phyloP scores from a whole-genome alignment of 345 rosid species.

The Melaleuca alternifolia region DNA sequence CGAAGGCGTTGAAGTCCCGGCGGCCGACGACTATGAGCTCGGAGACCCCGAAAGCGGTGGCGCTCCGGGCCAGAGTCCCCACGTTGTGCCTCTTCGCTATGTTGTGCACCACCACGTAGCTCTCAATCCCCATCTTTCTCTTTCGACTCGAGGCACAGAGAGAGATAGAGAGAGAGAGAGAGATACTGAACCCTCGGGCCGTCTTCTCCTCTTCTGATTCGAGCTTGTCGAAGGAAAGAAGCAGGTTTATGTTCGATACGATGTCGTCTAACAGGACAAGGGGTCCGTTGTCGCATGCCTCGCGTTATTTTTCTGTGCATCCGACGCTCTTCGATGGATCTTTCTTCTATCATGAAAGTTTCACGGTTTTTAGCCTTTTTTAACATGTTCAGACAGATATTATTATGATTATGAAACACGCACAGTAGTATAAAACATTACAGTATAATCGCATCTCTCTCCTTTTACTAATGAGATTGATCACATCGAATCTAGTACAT shows the following conservation, averaged over 20 bases:
- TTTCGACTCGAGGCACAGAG: background rate
- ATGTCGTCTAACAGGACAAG: background rate
- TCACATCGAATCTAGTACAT: background rate
- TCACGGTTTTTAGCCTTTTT: too few relatives aligned
- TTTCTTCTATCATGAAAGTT: background rate
- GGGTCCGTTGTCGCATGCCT: background rate
- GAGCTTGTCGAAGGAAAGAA: background rate
- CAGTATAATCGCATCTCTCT: background rate
- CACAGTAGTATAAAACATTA: background rate
- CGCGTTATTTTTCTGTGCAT: background rate
- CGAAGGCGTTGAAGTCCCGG: slow-evolving; percentile 90
- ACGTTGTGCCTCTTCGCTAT: slow-evolving; percentile 96
- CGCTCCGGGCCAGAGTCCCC: slow-evolving; percentile 85
- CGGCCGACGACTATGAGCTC: slow-evolving; percentile 89
- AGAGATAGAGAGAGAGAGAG: background rate
- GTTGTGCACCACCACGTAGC: slow-evolving; percentile 93
- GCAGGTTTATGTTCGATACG: background rate
- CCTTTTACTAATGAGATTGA: background rate
- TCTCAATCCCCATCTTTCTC: slow-evolving; percentile 40
- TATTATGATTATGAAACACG: background rate
- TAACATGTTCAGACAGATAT: background rate
- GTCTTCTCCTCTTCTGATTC: background rate
- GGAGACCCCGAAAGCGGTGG: slow-evolving; percentile 85
- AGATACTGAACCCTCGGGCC: background rate
- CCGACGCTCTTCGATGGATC: background rate